Evolutionary conservation across 2,329 filamentous ascomycete genomes (phyloP).

Genomic region (Fusarium algeriense): DNA sequence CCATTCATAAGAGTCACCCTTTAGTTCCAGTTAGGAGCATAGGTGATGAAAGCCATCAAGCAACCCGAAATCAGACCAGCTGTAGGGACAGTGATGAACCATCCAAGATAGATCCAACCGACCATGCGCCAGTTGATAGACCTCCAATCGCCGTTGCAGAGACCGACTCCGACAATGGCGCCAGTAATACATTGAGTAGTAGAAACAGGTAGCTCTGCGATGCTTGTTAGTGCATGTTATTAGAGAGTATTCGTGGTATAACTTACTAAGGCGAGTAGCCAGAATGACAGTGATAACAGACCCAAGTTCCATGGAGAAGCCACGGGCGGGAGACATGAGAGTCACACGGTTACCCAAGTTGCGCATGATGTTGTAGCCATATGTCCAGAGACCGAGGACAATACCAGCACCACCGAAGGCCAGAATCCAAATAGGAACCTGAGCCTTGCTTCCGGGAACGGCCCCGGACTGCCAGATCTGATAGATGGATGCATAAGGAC

Average conservation of each 20-base stretch:
- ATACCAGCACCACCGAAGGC: conserved; percentile 65
- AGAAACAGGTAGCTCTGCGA: conserved; percentile 68
- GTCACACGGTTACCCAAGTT: conserved; percentile 73
- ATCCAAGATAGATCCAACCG: conserved; percentile 69
- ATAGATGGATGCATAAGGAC: conserved; percentile 73
- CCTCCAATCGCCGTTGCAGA: conserved; percentile 69
- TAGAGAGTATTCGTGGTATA: neutral
- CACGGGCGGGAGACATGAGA: conserved; percentile 70
- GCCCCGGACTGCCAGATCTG: conserved; percentile 67
- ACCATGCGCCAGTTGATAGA: conserved; percentile 75
- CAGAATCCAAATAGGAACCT: conserved; percentile 72
- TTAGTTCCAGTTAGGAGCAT: conserved; percentile 65
- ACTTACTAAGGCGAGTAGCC: conserved; percentile 68
- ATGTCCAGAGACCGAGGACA: conserved; percentile 68
- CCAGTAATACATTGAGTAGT: conserved; percentile 75
- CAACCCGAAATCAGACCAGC: conserved; percentile 69
- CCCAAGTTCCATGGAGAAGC: conserved; percentile 71
- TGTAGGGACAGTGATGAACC: conserved; percentile 70
- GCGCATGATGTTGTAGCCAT: conserved; percentile 74
- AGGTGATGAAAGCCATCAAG: conserved; percentile 72
- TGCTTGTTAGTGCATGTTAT: conserved; percentile 10
- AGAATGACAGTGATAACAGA: conserved; percentile 72
- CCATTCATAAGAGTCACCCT: neutral
- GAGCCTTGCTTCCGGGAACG: conserved; percentile 57
- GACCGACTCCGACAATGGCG: conserved; percentile 71